These are phyloP conservation scores for Fusarium irregulare DNA, from an alignment of 2,329 filamentous ascomycete species.

Conservation along the genomic window DNA sequence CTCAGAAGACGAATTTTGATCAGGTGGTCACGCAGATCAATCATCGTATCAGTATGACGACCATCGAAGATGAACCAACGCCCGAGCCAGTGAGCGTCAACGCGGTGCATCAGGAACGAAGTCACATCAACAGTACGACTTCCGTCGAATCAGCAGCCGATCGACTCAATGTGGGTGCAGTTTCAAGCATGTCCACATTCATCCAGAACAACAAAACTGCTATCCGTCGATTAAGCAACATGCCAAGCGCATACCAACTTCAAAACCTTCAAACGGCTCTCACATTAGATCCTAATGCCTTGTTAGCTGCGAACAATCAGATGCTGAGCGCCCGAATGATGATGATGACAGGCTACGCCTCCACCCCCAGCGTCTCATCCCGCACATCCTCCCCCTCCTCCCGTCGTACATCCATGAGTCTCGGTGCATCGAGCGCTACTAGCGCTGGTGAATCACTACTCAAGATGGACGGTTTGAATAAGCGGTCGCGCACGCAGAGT, in stretches of 20 bases:
- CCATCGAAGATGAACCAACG: background rate
- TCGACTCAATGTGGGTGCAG: slow-evolving; percentile 6
- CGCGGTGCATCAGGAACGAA: slow-evolving; percentile 23
- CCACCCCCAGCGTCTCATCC: background rate
- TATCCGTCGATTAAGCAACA: slow-evolving; percentile 25
- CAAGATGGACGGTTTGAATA: slow-evolving; percentile 24
- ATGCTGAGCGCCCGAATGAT: slow-evolving; percentile 1
- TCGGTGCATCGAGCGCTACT: background rate
- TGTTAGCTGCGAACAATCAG: background rate
- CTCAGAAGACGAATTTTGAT: slow-evolving; percentile 37
- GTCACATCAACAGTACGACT: background rate
- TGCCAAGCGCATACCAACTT: slow-evolving; percentile 22
- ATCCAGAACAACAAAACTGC: slow-evolving; percentile 38
- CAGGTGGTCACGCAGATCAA: slow-evolving; percentile 36
- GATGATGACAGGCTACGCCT: slow-evolving; percentile 4
- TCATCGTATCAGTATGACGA: slow-evolving; percentile 5
- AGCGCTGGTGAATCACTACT: background rate
- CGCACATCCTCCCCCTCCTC: background rate
- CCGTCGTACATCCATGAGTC: background rate
- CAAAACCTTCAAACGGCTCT: background rate
- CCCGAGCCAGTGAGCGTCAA: slow-evolving; percentile 15
- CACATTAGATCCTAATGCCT: background rate
- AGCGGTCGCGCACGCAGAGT: background rate
- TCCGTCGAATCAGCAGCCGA: slow-evolving; percentile 17
- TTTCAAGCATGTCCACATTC: slow-evolving; percentile 28